Evolutionary conservation across 345 rosid species (phyloP), one percentile per base, ranked within the genome.

Genomic region (Cardamine resedifolia): DNA sequence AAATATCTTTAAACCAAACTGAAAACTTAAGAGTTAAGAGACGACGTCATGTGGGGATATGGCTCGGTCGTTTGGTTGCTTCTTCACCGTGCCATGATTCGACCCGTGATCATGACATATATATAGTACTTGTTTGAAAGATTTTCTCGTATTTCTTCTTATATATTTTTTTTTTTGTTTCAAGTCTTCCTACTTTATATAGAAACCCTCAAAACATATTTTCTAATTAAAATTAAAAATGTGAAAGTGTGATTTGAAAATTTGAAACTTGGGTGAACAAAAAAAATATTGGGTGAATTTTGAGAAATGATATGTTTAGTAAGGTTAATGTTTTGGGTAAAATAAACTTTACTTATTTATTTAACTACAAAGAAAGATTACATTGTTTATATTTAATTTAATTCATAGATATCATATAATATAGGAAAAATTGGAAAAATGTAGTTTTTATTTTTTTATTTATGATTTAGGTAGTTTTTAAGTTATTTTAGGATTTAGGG

Each of bases 1-100:
- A 5, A 36, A 56, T 12, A 45, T 34, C 33, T 23, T 23, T 50
- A 20, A 62, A 62, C 19, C 20, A 26, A 60, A 36, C 52, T 36
- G 51, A 33, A 38, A 61, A 26, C 68, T 36, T 71, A 24, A 41
- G 21, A 66, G n/a, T 19, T 28, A 58, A 66, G 34, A 36, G 50
- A 61, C 23, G 51, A 65, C 57, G 51, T 62, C 70, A 62, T 68
- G 73, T 68, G 63, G 78, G 78, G 74, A 68, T 52, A 63, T 68
- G 66, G 73, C 36, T 60, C 1, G 64, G 74, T 62, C 79, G 33
- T 43, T 52, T 52, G 74, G 64, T 75, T 58, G 50, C 60, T 74
- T 20, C 30, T 34, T 36, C 50, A 57, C 10, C 49, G 3, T 34
- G 51, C 65, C 71, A 34, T 14, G 51, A 57, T 27, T 58, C 78